These are phyloP conservation scores for Coprinopsis cinerea DNA, from an alignment of 768 basidiomycete species.

Conservation along the genomic window DNA sequence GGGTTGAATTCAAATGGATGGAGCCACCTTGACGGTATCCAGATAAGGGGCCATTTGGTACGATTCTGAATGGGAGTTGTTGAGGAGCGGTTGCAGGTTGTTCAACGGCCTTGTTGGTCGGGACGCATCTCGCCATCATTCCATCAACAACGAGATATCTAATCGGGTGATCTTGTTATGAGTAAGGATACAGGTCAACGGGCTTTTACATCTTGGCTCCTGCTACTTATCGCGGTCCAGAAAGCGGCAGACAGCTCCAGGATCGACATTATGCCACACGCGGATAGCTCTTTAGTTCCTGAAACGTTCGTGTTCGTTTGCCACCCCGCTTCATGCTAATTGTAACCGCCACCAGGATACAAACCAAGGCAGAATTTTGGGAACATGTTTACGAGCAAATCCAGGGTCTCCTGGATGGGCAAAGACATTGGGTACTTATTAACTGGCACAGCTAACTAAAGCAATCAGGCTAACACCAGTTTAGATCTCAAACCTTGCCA, in stretches of 20 bases:
- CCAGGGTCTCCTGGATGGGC: conserved; percentile 51
- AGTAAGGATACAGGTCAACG: too few species aligned
- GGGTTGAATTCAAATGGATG: too few species aligned
- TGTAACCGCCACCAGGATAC: conserved; percentile 38
- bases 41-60: conserved; percentile 68
- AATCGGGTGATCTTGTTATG: too few species aligned
- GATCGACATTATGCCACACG: conserved; percentile 67
- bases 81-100: too few species aligned
- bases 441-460: background rate
- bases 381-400: conserved; percentile 64
- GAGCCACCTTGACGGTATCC: conserved; percentile 56
- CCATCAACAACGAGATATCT: too few species aligned
- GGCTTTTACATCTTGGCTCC: too few species aligned
- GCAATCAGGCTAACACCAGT: conserved; percentile 5
- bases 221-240: too few species aligned
- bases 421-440: conserved; percentile 66
- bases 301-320: conserved; percentile 26
- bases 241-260: too few species aligned
- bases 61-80: conserved; percentile 4
- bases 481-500: conserved; percentile 84
- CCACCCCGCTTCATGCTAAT: background rate
- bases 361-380: conserved; percentile 78
- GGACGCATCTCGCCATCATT: too few species aligned
- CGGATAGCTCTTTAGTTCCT: conserved; percentile 74
- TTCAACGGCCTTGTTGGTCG: too few species aligned